Evolutionary conservation across 306 rosid genomes (phyloP).

Genomic region (Cicer arietinum): DNA sequence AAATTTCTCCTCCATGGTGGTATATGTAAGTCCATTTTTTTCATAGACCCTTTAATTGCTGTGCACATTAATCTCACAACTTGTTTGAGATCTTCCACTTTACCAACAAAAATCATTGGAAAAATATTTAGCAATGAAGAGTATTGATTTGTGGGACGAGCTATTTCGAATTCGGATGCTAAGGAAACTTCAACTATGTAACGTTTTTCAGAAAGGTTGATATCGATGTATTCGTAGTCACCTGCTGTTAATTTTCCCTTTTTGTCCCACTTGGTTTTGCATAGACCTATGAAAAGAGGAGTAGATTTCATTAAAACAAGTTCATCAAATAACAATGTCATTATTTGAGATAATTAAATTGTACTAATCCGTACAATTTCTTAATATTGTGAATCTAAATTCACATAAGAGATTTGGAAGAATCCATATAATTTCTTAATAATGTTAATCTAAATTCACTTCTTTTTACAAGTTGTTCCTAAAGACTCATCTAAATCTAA

Average conservation of each 20-base stretch:
- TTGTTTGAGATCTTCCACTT: conserved; percentile 60
- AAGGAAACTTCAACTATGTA: conserved; percentile 69
- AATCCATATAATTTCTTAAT: too few relatives aligned
- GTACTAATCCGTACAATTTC: too few relatives aligned
- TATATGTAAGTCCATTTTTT: conserved; percentile 50
- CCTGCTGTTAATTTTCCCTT: conserved; percentile 63
- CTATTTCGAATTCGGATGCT: conserved; percentile 66
- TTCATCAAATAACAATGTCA: too few relatives aligned
- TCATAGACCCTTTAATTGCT: conserved; percentile 74
- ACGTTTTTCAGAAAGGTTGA: conserved; percentile 55
- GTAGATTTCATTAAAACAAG: conserved; percentile 12
- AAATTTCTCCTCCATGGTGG: conserved; percentile 89
- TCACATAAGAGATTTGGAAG: too few relatives aligned
- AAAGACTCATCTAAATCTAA: too few relatives aligned
- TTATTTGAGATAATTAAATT: too few relatives aligned
- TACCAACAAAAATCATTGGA: conserved; percentile 67
- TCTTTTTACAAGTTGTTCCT: too few relatives aligned
- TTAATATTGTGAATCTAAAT: too few relatives aligned
- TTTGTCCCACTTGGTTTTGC: conserved; percentile 86
- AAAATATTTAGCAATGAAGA: conserved; percentile 56
- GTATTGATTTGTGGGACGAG: conserved; percentile 71
- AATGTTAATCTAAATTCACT: too few relatives aligned
- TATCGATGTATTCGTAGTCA: conserved; percentile 72
- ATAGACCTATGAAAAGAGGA: conserved; percentile 58
- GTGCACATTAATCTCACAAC: conserved; percentile 67